Base-by-base conservation (phyloP, 2,329 filamentous ascomycete genomes). In the Arthrobotrys megalospora region DNA sequence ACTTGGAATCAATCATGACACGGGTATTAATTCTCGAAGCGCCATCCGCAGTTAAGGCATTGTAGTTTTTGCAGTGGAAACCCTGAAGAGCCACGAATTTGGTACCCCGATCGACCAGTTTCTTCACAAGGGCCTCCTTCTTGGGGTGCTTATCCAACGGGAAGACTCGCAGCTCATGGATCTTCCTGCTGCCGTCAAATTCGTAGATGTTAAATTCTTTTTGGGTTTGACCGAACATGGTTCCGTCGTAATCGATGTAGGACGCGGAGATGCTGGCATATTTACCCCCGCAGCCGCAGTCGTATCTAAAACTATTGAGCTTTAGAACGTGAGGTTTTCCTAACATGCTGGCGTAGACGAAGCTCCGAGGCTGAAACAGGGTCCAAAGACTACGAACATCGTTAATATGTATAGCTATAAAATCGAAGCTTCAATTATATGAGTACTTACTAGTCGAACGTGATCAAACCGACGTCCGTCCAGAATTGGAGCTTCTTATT, bases 81-180 rank as follows among this genome's bases (percentile, higher is more conserved):
- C 65, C 65, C 14, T 69, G 65, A 45, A 69, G 50, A 3, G 32
- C 50, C 19, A 69, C 65, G 8, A 58, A 50, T 14, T 69, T 69
- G 10, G 50, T 69, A 14, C 65, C 65, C 0, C 65, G 50, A 7
- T 69, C 83, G 19, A 69, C 28, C 50, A 69, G 21, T 7, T 36
- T 28, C 19, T 69, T 48, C 3, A 28, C 11, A 6, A 69, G 5
- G 14, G 36, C 50, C 8, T 69, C 38, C 10, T 60, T 52, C 38
- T 47, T 53, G 4, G 65, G 65, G 21, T 69, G 65, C 4, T 21
- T 43, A 4, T 69, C 36, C 8, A 69, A 21, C 12, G 65, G 65
- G 68, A 85, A 87, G 1, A 84, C 84, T 21, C 84, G 81, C 3
- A 88, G 83, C 0, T 84, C 82, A 0, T 83, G 83, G 32, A 69